Percentiles rank a stretch among this genome's conserved stretches.
These are phyloP conservation scores for Omphalotus guepiniiformis DNA, from an alignment of 768 basidiomycete genomes.

Conservation along the genomic window DNA sequence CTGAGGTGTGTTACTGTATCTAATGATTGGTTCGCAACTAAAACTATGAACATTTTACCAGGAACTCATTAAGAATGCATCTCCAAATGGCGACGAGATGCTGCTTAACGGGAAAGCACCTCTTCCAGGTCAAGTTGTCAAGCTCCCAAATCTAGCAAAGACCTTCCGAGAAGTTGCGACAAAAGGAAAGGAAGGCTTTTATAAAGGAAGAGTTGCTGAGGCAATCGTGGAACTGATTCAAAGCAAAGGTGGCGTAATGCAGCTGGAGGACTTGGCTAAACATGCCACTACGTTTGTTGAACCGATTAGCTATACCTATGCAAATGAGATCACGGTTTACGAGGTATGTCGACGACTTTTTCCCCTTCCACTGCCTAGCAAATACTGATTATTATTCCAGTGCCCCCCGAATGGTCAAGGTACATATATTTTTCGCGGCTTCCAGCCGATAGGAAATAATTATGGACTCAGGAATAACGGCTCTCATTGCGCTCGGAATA, in stretches of 20 bases:
- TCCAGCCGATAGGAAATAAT: too few species aligned
- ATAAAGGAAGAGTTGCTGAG: conserved; percentile 86
- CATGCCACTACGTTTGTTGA: conserved; percentile 79
- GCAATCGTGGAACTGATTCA: conserved; percentile 85
- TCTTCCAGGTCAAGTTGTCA: conserved; percentile 78
- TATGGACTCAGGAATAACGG: conserved; percentile 69
- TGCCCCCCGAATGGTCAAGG: conserved; percentile 98
- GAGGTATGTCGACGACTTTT: conserved; percentile 70
- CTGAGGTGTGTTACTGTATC: conserved; percentile 39
- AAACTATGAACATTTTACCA: conserved; percentile 22
- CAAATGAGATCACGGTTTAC: conserved; percentile 79
- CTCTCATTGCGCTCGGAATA: conserved; percentile 89
- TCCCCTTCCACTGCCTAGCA: neutral
- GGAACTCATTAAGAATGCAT: conserved; percentile 72
- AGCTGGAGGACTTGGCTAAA: conserved; percentile 84
- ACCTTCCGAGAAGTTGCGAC: conserved; percentile 80
- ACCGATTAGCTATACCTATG: conserved; percentile 90
- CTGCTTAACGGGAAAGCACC: conserved; percentile 82
- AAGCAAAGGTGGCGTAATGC: conserved; percentile 90
- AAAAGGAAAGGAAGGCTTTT: conserved; percentile 89
- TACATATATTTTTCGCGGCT: too few species aligned
- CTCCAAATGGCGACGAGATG: conserved; percentile 84
- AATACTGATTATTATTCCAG: conserved; percentile 33
- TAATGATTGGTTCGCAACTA: conserved; percentile 1
- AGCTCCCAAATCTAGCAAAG: conserved; percentile 73